Evolutionary conservation across 1,284 basidiomycete species (phyloP), one percentile per base, ranked within the genome.

Genomic region (Puccinia horiana): DNA sequence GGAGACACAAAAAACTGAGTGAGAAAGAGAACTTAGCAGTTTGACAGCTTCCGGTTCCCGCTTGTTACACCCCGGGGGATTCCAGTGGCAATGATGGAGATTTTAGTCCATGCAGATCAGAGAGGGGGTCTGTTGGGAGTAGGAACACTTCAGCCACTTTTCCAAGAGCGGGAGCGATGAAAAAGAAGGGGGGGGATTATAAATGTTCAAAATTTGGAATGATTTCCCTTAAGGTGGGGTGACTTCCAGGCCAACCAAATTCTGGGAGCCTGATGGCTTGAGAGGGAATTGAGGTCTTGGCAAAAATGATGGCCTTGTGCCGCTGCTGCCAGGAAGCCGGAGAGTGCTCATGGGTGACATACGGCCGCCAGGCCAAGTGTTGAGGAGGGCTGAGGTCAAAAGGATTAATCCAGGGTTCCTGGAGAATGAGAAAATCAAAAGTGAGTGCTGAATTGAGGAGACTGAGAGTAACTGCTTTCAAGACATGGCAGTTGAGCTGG

Each of bases 151-250:
- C n/a, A 76, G 74, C 49, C 74, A 76, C 5, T 12, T 8, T 9
- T 58, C 18, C 6, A 76, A 35, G 3, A 23, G 12, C 1, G n/a
- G 9, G 5, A 76, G 16, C 1, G 47, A 12, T 3, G 29, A 12
- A 61, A 76, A 61, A n/a, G 74, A 8, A 26, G 47, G 4, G 6
- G 74, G 49, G 35, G 74, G 74, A 54, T 76, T 76, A 40, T 76
- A 76, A 4, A 63, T 11, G 18, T 63, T 63, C 5, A 63, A 26
- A 29, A 44, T 16, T 6, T 18, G 18, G n/a, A 63, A 63, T 20
- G n/a, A 8, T n/a, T 63, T 63, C 29, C 29, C 35, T 5, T n/a
- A n/a, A n/a, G n/a, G n/a, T n/a, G 58, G 11, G 3, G 14, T 14
- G 12, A 63, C n/a, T 18, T 63, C 29, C 58, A 14, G 29, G 2